A percentile compares a stretch with the other conserved stretches of the same genome.
These are phyloP conservation scores for Blepharisma undulans DNA, from an alignment of 169 alveolate genomes.

Conservation along the genomic window DNA sequence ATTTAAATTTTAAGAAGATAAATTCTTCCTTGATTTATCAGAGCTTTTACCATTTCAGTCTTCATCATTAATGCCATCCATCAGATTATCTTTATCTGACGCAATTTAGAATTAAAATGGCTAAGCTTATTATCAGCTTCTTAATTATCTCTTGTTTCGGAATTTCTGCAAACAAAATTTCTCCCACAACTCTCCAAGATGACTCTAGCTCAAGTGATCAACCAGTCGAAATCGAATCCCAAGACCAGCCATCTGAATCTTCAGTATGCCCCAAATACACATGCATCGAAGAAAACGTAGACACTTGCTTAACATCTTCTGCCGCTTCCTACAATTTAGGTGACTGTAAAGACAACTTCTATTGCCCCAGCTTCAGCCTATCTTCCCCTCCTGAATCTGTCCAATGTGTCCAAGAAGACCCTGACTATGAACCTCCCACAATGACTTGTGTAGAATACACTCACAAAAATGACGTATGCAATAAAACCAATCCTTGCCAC, in stretches of 20 bases:
- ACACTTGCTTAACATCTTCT: background rate
- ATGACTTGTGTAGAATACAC: background rate
- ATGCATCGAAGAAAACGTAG: background rate
- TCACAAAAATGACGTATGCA: background rate
- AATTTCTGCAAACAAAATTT: background rate
- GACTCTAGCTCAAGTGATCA: too few relatives aligned
- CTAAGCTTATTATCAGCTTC: background rate
- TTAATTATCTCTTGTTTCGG: background rate
- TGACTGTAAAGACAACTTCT: background rate
- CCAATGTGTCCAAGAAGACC: background rate
- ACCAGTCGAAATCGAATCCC: background rate
- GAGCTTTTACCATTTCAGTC: background rate
- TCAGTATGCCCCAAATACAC: background rate
- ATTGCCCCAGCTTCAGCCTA: background rate
- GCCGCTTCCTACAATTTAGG: background rate
- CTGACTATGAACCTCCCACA: background rate
- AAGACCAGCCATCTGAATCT: background rate
- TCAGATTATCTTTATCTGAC: background rate
- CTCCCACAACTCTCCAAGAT: background rate
- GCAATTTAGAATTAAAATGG: background rate
- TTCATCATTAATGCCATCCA: background rate
- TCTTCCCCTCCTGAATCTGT: background rate
- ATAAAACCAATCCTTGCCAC: background rate
- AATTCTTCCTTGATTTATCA: background rate
- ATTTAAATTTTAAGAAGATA: too few relatives aligned